phyloP scores from a whole-genome alignment of 768 basidiomycete genomes.

The Brasilioporus rufonigricans region DNA sequence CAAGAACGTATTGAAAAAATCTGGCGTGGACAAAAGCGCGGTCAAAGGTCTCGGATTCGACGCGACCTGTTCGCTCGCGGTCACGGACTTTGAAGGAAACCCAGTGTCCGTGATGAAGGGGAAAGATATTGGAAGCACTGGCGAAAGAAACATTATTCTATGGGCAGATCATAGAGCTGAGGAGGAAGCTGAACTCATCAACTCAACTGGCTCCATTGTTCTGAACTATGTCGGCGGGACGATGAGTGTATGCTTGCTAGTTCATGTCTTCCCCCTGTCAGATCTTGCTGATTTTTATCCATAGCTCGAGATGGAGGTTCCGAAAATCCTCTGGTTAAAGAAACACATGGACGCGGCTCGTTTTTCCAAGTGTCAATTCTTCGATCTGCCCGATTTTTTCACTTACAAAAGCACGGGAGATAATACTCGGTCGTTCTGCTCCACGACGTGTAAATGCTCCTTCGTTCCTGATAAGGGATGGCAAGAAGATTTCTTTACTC shows the following conservation, averaged over 20 bases:
- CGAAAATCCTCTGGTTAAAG: slow-evolving; percentile 96
- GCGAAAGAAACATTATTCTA: slow-evolving; percentile 84
- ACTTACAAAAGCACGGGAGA: slow-evolving; percentile 85
- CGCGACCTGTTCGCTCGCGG: slow-evolving; percentile 95
- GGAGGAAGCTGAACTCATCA: slow-evolving; percentile 88
- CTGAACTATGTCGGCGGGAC: slow-evolving; percentile 94
- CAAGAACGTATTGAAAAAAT: slow-evolving; percentile 57
- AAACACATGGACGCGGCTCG: slow-evolving; percentile 70
- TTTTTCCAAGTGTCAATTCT: slow-evolving; percentile 79
- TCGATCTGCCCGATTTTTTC: slow-evolving; percentile 93
- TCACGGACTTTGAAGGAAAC: slow-evolving; percentile 68
- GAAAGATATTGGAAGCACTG: slow-evolving; percentile 53
- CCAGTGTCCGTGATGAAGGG: slow-evolving; percentile 77
- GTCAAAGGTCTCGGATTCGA: slow-evolving; percentile 94
- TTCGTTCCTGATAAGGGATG: slow-evolving; percentile 87
- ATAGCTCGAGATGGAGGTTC: slow-evolving; percentile 97
- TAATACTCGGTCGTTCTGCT: slow-evolving; percentile 82
- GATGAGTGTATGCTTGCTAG: slow-evolving; percentile 69
- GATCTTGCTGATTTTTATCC: slow-evolving; percentile 5
- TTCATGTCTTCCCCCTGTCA: background rate
- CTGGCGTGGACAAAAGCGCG: slow-evolving; percentile 50
- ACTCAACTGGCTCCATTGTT: slow-evolving; percentile 77
- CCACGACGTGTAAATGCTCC: slow-evolving; percentile 94
- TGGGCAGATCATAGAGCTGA: slow-evolving; percentile 98
- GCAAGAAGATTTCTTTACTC: slow-evolving; percentile 82